Evolutionary conservation across 108 stramenopile genomes (phyloP).

Genomic region (Cylindrotheca closterium): DNA sequence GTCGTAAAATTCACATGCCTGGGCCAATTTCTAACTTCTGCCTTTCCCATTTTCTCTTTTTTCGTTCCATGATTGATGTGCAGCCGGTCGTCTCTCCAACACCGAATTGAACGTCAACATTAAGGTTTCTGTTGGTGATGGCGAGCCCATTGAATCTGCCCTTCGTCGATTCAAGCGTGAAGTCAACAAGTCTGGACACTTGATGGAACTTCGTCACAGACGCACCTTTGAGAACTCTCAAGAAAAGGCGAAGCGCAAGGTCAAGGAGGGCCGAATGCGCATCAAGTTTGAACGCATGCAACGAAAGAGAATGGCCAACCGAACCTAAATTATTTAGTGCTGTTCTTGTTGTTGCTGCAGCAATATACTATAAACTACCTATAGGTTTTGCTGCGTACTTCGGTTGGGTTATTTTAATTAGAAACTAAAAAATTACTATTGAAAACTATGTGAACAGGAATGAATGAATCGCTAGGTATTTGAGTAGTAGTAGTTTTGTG

Average conservation of each 20-base stretch:
- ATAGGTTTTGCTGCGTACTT: no score
- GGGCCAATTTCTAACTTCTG: neutral
- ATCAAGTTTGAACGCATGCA: slow-evolving; percentile 90
- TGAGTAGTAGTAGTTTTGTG: no score
- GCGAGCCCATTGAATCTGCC: slow-evolving; percentile 86
- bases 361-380: neutral
- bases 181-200: slow-evolving; percentile 88
- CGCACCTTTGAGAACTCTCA: slow-evolving; percentile 89
- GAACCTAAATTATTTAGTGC: slow-evolving; percentile 47
- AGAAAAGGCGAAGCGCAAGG: slow-evolving; percentile 87
- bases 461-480: no score
- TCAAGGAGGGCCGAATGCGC: slow-evolving; percentile 83
- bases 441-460: no score
- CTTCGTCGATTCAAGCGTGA: slow-evolving; percentile 90
- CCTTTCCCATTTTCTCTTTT: neutral
- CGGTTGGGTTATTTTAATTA: no score
- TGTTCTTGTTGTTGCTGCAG: no score
- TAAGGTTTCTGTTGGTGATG: slow-evolving; percentile 77
- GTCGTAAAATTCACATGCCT: no score
- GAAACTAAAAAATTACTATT: no score
- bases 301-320: slow-evolving; percentile 65
- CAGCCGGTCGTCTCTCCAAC: no score
- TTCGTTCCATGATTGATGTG: neutral
- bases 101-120: slow-evolving; percentile 61
- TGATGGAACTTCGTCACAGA: slow-evolving; percentile 86